phyloP scores from a whole-genome alignment of 495 filamentous ascomycete genomes.

The Penicillium tannophilum region DNA sequence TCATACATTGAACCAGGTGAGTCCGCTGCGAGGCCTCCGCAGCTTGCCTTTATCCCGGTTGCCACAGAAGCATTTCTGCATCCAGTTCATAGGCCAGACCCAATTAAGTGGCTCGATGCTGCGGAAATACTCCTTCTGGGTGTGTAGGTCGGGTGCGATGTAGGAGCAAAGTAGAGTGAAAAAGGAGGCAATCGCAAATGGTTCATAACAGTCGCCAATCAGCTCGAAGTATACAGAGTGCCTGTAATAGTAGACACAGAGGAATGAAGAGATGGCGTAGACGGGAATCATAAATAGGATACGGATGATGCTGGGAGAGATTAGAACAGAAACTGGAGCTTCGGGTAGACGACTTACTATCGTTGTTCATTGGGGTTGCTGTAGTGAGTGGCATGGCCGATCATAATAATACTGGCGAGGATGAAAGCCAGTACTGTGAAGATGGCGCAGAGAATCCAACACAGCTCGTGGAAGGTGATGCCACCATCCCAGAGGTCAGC shows the following conservation, averaged over 20 bases:
- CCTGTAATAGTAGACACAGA: constrained; percentile 66
- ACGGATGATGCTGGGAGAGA: constrained; percentile 62
- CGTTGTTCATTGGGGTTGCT: constrained; percentile 67
- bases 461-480: constrained; percentile 22
- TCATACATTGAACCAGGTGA: constrained; percentile 87
- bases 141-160: constrained; percentile 65
- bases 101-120: constrained; percentile 59
- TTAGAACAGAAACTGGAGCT: constrained; percentile 5
- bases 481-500: constrained; percentile 22
- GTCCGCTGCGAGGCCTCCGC: constrained; percentile 67
- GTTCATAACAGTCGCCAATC: constrained; percentile 72
- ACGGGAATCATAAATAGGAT: constrained; percentile 79
- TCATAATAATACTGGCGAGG: constrained; percentile 62
- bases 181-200: constrained; percentile 71
- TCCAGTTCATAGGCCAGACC: constrained; percentile 61
- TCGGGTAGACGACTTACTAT: constrained; percentile 49
- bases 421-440: constrained; percentile 57
- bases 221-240: constrained; percentile 73
- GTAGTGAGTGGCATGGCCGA: constrained; percentile 69
- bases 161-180: constrained; percentile 75
- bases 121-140: constrained; percentile 76
- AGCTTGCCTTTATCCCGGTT: constrained; percentile 50
- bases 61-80: constrained; percentile 62
- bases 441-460: constrained; percentile 43
- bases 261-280: constrained; percentile 66